Percentiles rank a stretch among this genome's conserved stretches.
These are phyloP conservation scores for Sugiyamaella marilandica DNA, from an alignment of 805 yeast genomes.

Conservation along the genomic window DNA sequence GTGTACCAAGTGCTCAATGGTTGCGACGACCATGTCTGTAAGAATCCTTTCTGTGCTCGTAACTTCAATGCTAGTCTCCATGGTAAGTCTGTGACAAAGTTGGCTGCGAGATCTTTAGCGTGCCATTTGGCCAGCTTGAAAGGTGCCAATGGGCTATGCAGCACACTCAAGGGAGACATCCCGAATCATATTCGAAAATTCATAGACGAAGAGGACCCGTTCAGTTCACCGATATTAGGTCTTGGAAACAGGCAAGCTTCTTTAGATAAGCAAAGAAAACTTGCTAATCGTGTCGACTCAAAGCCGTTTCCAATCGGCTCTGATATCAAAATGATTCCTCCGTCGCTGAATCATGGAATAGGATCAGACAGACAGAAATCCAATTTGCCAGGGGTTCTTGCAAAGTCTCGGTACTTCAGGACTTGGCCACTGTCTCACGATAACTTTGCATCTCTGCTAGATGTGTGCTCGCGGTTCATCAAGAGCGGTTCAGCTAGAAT, in stretches of 20 bases:
- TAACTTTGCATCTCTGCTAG: background rate
- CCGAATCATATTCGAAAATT: background rate
- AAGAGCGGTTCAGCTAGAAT: no score
- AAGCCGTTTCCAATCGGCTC: no score
- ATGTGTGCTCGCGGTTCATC: no score
- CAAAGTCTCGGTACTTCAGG: background rate
- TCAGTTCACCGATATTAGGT: conserved; percentile 8
- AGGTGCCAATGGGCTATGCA: conserved; percentile 11
- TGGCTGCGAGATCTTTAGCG: conserved; percentile 16
- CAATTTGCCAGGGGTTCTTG: background rate
- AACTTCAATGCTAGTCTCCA: conserved; percentile 9
- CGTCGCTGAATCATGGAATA: no score
- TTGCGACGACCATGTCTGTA: conserved; percentile 14
- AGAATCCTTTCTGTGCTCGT: conserved; percentile 12
- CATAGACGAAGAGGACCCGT: conserved; percentile 9
- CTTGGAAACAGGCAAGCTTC: background rate
- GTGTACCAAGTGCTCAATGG: conserved; percentile 18
- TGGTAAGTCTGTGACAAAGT: conserved; percentile 11
- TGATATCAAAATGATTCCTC: no score
- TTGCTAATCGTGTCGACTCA: no score
- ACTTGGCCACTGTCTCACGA: background rate
- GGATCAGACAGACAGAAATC: background rate
- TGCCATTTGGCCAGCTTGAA: conserved; percentile 13
- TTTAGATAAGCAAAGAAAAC: background rate
- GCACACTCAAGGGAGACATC: background rate